These are phyloP conservation scores for Trichoderma sp. DNA, from an alignment of 2,329 filamentous ascomycete species.

Conservation along the genomic window DNA sequence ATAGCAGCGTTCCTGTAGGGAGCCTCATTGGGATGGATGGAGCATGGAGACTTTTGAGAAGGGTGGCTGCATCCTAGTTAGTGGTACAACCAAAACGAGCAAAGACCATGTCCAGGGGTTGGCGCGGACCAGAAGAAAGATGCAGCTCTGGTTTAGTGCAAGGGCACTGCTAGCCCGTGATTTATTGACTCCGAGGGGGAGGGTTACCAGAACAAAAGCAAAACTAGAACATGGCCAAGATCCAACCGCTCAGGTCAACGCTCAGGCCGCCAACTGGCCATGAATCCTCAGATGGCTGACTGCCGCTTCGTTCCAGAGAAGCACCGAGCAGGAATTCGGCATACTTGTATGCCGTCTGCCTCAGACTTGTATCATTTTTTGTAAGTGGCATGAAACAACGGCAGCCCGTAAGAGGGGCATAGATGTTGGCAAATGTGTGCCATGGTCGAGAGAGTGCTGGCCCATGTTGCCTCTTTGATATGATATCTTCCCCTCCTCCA, in stretches of 20 bases:
- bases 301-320: not conserved
- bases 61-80: conserved; percentile 3
- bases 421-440: not conserved
- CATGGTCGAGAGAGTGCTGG: not conserved
- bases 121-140: conserved; percentile 11
- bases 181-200: conserved; percentile 2
- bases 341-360: not conserved
- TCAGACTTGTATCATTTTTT: not conserved
- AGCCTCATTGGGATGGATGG: not conserved
- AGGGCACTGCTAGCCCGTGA: conserved; percentile 5
- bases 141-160: conserved; percentile 5
- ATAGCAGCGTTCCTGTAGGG: not conserved
- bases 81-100: conserved; percentile 16
- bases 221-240: not conserved
- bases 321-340: not conserved
- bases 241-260: not conserved
- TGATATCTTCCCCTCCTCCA: not conserved
- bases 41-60: conserved; percentile 1
- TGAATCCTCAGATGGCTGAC: not conserved
- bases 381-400: not conserved
- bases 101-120: conserved; percentile 9
- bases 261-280: conserved; percentile 3
- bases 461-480: not conserved
- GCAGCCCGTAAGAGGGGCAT: not conserved
- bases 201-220: not conserved